Conservation (phyloP, 768 basidiomycete genomes). For the Tubosaeta brunneosetosa region DNA sequence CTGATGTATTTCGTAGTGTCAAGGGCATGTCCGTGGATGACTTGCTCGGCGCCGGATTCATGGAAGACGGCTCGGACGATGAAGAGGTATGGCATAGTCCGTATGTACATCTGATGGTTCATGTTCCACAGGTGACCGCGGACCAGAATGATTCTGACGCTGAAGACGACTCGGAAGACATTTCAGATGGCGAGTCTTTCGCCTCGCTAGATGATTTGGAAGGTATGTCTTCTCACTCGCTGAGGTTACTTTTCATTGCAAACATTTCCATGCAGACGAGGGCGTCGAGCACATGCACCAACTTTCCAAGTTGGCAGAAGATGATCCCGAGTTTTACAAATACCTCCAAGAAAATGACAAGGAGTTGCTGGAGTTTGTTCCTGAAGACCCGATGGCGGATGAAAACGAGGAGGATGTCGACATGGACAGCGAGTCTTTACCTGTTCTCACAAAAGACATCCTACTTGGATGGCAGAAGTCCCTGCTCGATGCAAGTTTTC, state of each 20-base stretch:
- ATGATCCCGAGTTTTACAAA: constrained; percentile 99
- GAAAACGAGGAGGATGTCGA: constrained; percentile 43
- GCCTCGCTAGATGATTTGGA: constrained; percentile 78
- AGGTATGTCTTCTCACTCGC: constrained; percentile 31
- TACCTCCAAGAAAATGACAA: constrained; percentile 94
- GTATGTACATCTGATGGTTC: background rate
- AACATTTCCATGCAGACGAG: constrained; percentile 45
- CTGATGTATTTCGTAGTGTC: constrained; percentile 12
- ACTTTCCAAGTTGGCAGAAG: constrained; percentile 84
- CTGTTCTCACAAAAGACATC: constrained; percentile 64
- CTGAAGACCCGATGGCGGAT: constrained; percentile 43
- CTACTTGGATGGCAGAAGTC: constrained; percentile 85
- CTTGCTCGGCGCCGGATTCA: constrained; percentile 66
- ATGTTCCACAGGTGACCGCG: constrained; percentile 17
- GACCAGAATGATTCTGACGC: constrained; percentile 29
- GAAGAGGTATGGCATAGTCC: constrained; percentile 29
- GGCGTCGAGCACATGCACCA: constrained; percentile 73
- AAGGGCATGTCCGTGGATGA: constrained; percentile 70
- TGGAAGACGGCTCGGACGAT: constrained; percentile 57
- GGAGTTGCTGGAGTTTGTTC: constrained; percentile 81
- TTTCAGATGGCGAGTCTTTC: constrained; percentile 60
- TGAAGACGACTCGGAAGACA: constrained; percentile 41
- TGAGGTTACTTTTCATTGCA: background rate
- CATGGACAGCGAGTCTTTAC: constrained; percentile 38
- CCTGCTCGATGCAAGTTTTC: constrained; percentile 63